Percentiles rank a stretch among this genome's conserved stretches.
Conservation (phyloP, 805 yeast genomes). For the Myxozyma geophila region DNA sequence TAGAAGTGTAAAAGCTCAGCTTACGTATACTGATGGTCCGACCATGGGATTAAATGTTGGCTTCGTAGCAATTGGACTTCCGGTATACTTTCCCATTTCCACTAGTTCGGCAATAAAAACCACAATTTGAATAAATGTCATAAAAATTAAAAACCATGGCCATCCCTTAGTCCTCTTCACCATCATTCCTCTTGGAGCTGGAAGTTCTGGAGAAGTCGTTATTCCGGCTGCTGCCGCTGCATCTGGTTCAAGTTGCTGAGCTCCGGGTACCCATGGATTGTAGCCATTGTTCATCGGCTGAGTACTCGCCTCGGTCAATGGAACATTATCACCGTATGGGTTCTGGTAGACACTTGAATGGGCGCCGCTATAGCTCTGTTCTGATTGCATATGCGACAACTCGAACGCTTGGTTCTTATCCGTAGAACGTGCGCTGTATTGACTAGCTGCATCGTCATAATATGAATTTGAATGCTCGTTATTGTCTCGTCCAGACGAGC, state of each 20-base stretch:
- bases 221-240: constrained; percentile 9
- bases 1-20: not conserved
- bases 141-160: constrained; percentile 43
- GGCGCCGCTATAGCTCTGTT: constrained; percentile 14
- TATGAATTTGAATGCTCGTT: not conserved
- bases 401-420: constrained; percentile 24
- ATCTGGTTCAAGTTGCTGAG: constrained; percentile 14
- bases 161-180: not conserved
- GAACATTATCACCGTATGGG: constrained; percentile 33
- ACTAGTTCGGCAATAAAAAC: constrained; percentile 68
- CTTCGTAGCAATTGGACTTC: constrained; percentile 66
- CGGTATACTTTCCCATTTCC: constrained; percentile 62
- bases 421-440: constrained; percentile 10
- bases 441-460: constrained; percentile 6
- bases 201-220: constrained; percentile 1
- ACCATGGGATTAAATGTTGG: constrained; percentile 80
- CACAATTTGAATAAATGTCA: constrained; percentile 48
- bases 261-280: constrained; percentile 12
- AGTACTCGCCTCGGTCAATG: constrained; percentile 16
- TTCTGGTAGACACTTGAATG: constrained; percentile 21
- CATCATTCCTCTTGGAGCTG: not conserved
- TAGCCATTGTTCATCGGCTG: not conserved
- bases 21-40: constrained; percentile 70
- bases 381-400: constrained; percentile 18
- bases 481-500: not conserved